Percentiles rank a stretch among this genome's conserved stretches.
phyloP scores from a whole-genome alignment of 441 rosid genomes.

The Populus hybrid region DNA sequence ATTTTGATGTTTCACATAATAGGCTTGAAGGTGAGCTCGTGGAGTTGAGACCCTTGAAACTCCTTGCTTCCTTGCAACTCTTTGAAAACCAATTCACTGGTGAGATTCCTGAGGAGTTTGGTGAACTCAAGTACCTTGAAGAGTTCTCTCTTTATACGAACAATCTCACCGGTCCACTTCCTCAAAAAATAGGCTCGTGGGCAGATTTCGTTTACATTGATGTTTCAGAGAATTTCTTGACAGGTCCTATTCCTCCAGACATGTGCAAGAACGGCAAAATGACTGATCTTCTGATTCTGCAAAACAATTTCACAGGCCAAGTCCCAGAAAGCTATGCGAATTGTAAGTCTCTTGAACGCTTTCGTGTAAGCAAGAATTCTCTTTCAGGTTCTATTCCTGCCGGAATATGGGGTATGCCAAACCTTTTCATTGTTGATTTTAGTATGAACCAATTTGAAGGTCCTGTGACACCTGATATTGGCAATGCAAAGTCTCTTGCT shows the following conservation, averaged over 20 bases:
- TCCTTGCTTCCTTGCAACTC: constrained; percentile 58
- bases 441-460: constrained; percentile 61
- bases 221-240: constrained; percentile 65
- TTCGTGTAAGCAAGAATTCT: constrained; percentile 65
- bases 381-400: constrained; percentile 62
- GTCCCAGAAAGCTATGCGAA: constrained; percentile 62
- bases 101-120: constrained; percentile 67
- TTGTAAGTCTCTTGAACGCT: constrained; percentile 56
- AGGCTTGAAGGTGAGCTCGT: constrained; percentile 62
- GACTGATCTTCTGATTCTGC: constrained; percentile 60
- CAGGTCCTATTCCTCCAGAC: constrained; percentile 76
- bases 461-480: constrained; percentile 53
- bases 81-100: constrained; percentile 59
- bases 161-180: constrained; percentile 65
- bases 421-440: constrained; percentile 55
- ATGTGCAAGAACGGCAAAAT: constrained; percentile 82
- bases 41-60: constrained; percentile 47
- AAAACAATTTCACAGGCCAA: constrained; percentile 68
- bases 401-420: constrained; percentile 85
- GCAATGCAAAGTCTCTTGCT: constrained; percentile 49
- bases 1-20: constrained; percentile 64
- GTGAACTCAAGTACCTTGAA: constrained; percentile 49
- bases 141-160: constrained; percentile 70
- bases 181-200: constrained; percentile 70
- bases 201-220: constrained; percentile 64